A percentile compares a stretch with the other conserved stretches of the same genome.
phyloP scores from a whole-genome alignment of 768 basidiomycete species.

The Imleria badia region DNA sequence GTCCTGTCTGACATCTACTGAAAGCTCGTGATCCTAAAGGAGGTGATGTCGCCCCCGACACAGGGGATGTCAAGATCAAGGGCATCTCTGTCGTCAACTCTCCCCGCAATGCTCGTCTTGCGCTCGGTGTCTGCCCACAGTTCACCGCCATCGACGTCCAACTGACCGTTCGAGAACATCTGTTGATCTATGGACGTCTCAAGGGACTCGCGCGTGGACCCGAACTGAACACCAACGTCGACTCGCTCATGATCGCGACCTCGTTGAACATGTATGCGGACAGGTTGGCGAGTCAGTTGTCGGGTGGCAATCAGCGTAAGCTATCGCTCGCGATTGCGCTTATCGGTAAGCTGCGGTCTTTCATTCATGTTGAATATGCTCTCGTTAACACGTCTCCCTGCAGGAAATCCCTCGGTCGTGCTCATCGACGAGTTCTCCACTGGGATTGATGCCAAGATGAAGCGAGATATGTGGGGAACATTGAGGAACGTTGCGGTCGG shows the following conservation, averaged over 20 bases:
- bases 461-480: slow-evolving; percentile 81
- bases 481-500: slow-evolving; percentile 62
- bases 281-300: slow-evolving; percentile 69
- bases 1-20: not conserved
- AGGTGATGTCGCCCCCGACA: slow-evolving; percentile 64
- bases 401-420: slow-evolving; percentile 74
- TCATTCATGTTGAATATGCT: not conserved
- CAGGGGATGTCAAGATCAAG: slow-evolving; percentile 68
- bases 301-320: slow-evolving; percentile 80
- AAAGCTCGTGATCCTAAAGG: slow-evolving; percentile 38
- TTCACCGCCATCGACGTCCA: slow-evolving; percentile 82
- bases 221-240: slow-evolving; percentile 54
- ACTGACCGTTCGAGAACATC: slow-evolving; percentile 75
- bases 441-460: slow-evolving; percentile 81
- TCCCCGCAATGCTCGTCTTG: slow-evolving; percentile 61
- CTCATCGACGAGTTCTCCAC: slow-evolving; percentile 85
- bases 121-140: slow-evolving; percentile 81
- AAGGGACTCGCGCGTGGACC: slow-evolving; percentile 59
- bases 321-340: slow-evolving; percentile 73
- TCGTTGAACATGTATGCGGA: slow-evolving; percentile 61
- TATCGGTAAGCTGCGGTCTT: slow-evolving; percentile 44
- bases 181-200: slow-evolving; percentile 67
- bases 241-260: slow-evolving; percentile 57
- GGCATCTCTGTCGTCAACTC: slow-evolving; percentile 64
- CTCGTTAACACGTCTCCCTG: not conserved